Evolutionary conservation across 1,139 yeast species (phyloP), one percentile per base, ranked within the genome.

Genomic region (Saccharomycopsis hybrid): DNA sequence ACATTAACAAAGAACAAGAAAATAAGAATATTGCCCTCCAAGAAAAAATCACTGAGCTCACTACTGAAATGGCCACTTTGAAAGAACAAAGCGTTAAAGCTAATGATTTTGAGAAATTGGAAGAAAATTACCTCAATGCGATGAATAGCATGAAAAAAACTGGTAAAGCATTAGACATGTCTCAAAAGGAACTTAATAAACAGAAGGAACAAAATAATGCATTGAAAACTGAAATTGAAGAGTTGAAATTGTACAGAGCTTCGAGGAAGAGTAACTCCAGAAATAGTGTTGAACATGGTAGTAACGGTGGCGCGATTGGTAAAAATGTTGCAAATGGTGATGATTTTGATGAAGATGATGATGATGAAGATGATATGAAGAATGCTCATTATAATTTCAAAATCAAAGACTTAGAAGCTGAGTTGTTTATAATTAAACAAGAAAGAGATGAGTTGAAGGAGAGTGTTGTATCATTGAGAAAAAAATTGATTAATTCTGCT

Each of bases 401-500:
- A 65, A 74, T 88, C 43, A 81, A 85, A 60, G 96, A 88, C 60
- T 70, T 88, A 59, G 86, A 87, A 59, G 95, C 96, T 1, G 95
- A 87, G 63, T 71, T 88, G 59, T 85, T 77, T 59, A 84, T 88
- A 55, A 73, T 84, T 59, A 82, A 81, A 59, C 92, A 87, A 65
- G 96, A 88, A 66, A 77, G 95, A 58, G 94, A 88, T 61, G 85
- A 82, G 59, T 70, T 86, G 63, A 83, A 85, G 60, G 82, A 81
- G 35, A 80, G 74, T 54, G 77, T 81, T n/a, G 65, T 79, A 32
- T 59, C 70, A 1, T 68, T 82, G 61, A 82, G 82, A 64, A 82
- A 82, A 63, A 77, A 77, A 59, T 31, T 53, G n/a, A 48, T 53
- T 5, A 53, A 52, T 41, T 37, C 49, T 9, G 29, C 40, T 29